A percentile compares a stretch with the other conserved stretches of the same genome.
These are phyloP conservation scores for Rhizophlyctis rosea DNA, from an alignment of 192 early-diverging fungal species.

Conservation along the genomic window DNA sequence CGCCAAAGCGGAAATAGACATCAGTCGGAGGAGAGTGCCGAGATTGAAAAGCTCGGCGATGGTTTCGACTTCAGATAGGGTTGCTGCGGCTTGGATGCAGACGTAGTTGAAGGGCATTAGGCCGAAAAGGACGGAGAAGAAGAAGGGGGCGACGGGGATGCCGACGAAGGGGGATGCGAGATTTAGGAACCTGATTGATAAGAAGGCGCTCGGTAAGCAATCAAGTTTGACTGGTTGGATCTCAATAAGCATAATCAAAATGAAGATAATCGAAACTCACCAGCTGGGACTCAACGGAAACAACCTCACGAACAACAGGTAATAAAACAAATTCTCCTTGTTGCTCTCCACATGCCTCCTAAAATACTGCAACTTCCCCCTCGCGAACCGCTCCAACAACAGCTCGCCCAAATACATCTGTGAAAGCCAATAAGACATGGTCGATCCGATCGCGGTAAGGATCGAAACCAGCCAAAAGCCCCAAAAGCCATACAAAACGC, in stretches of 20 bases:
- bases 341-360: conserved; percentile 24
- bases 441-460: conserved; percentile 29
- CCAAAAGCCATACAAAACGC: conserved; percentile 30
- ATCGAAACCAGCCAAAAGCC: conserved; percentile 29
- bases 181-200: conserved; percentile 23
- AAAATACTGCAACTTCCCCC: conserved; percentile 19
- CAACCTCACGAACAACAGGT: conserved; percentile 28
- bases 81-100: conserved; percentile 36
- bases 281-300: conserved; percentile 39
- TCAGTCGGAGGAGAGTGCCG: conserved; percentile 25
- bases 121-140: conserved; percentile 29
- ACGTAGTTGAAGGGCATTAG: conserved; percentile 37
- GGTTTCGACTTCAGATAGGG: conserved; percentile 28
- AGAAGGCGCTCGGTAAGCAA: not conserved
- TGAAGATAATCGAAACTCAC: conserved; percentile 11
- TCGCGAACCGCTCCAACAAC: conserved; percentile 20
- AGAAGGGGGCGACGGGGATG: conserved; percentile 30
- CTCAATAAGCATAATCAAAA: no score
- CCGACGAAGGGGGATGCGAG: conserved; percentile 36
- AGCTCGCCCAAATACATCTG: conserved; percentile 25
- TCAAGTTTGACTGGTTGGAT: no score
- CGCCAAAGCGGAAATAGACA: conserved; percentile 22
- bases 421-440: conserved; percentile 32
- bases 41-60: conserved; percentile 31
- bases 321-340: conserved; percentile 30